These are phyloP conservation scores for Eucalyptus dawsonii DNA, from an alignment of 345 rosid species.

Conservation along the genomic window DNA sequence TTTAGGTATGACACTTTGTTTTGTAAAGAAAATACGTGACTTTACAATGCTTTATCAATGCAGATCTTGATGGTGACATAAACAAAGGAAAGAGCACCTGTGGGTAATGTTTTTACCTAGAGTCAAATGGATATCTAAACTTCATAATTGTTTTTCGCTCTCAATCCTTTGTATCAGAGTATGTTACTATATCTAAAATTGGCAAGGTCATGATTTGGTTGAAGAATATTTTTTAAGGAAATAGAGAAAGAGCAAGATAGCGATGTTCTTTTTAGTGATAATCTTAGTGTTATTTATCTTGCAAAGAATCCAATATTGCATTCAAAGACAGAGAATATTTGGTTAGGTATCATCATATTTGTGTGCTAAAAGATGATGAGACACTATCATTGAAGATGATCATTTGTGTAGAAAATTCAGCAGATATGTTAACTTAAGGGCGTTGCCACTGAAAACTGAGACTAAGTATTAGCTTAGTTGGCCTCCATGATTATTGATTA, in stretches of 20 bases:
- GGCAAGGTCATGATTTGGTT: background rate
- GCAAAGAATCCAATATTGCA: background rate
- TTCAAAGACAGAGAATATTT: background rate
- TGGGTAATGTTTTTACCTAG: background rate
- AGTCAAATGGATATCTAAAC: background rate
- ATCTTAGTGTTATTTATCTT: background rate
- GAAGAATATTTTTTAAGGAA: background rate
- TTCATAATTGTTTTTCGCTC: fast-evolving
- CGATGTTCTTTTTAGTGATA: background rate
- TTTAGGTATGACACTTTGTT: background rate
- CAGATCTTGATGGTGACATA: background rate
- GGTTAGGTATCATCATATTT: background rate
- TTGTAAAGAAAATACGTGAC: fast-evolving
- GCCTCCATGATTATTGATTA: too few species aligned
- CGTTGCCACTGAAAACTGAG: background rate
- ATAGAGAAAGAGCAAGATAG: background rate
- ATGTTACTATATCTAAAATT: background rate
- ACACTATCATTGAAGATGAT: background rate
- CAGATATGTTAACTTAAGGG: background rate
- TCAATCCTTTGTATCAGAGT: background rate
- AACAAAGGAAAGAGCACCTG: background rate
- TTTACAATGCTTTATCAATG: too few species aligned
- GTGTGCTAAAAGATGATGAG: background rate
- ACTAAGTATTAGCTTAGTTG: background rate
- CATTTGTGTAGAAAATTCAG: background rate